A percentile compares a stretch with the other conserved stretches of the same genome.
phyloP scores from a whole-genome alignment of 768 basidiomycete species.

The Leucocoprinus sp. region DNA sequence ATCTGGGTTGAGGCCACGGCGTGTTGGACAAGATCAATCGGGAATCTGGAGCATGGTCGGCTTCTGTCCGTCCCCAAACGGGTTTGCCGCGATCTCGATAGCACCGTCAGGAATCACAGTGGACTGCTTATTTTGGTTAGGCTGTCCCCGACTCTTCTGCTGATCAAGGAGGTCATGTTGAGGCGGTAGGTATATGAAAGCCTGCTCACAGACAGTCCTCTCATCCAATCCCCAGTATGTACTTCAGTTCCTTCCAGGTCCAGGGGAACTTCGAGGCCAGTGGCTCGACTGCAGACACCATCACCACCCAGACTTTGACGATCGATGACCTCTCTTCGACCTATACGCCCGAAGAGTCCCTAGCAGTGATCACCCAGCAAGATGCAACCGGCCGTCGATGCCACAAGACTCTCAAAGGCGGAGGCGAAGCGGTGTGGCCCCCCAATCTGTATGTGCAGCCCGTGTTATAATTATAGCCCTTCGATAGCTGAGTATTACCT shows the following conservation, averaged over 20 bases:
- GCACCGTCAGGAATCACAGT: not conserved
- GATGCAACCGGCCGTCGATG: slow-evolving; percentile 58
- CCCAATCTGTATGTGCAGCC: slow-evolving; percentile 38
- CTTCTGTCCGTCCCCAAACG: not conserved
- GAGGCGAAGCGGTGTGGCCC: slow-evolving; percentile 69
- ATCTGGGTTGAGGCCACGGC: slow-evolving; percentile 6
- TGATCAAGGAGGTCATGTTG: slow-evolving; percentile 4
- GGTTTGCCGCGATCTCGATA: not conserved
- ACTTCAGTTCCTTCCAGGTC: slow-evolving; percentile 6
- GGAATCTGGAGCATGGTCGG: not conserved
- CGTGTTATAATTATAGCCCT: slow-evolving; percentile 3
- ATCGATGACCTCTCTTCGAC: slow-evolving; percentile 30
- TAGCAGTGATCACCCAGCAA: slow-evolving; percentile 33
- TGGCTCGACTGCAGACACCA: slow-evolving; percentile 3
- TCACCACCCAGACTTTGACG: slow-evolving; percentile 25
- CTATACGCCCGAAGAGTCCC: slow-evolving; percentile 30
- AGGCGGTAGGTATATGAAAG: slow-evolving; percentile 1
- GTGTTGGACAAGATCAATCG: slow-evolving; percentile 2
- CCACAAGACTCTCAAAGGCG: slow-evolving; percentile 68
- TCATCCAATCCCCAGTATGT: not conserved
- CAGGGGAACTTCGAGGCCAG: slow-evolving; percentile 6
- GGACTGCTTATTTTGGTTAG: not conserved
- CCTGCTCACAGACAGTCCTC: not conserved
- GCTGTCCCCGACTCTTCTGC: not conserved
- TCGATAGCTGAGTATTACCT: not conserved